Percentiles rank a stretch among this genome's conserved stretches.
These are phyloP conservation scores for Epichloe aotearoae DNA, from an alignment of 2,329 filamentous ascomycete species.

Conservation along the genomic window DNA sequence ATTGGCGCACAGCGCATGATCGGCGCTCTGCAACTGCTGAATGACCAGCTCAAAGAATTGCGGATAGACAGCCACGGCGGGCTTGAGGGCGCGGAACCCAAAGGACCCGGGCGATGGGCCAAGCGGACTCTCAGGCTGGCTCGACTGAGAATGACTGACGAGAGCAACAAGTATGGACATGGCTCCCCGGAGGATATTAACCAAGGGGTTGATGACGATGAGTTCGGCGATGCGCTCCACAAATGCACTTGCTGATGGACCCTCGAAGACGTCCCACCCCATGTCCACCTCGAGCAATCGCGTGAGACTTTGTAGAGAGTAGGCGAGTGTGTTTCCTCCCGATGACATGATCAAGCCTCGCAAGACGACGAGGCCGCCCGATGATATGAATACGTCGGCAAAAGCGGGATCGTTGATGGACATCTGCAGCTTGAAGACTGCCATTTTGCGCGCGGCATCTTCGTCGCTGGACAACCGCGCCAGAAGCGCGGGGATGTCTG, in stretches of 20 bases:
- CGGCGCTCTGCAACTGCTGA: slow-evolving; percentile 78
- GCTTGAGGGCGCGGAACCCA: slow-evolving; percentile 84
- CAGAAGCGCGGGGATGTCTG: slow-evolving; percentile 51
- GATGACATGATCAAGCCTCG: slow-evolving; percentile 73
- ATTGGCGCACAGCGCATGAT: slow-evolving; percentile 92
- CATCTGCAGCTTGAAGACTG: slow-evolving; percentile 92
- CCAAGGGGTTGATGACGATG: slow-evolving; percentile 86
- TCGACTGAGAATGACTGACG: slow-evolving; percentile 68
- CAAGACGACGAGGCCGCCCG: slow-evolving; percentile 71
- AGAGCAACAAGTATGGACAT: slow-evolving; percentile 94
- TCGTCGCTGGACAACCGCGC: slow-evolving; percentile 55
- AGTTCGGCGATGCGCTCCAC: slow-evolving; percentile 74
- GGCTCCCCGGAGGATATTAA: slow-evolving; percentile 92
- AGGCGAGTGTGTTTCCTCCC: slow-evolving; percentile 87
- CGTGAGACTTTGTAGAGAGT: slow-evolving; percentile 80
- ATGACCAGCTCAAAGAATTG: slow-evolving; percentile 93
- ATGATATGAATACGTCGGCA: slow-evolving; percentile 88
- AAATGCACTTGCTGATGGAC: slow-evolving; percentile 48
- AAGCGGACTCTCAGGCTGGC: slow-evolving; percentile 22
- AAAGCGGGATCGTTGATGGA: slow-evolving; percentile 94
- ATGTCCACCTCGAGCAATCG: slow-evolving; percentile 90
- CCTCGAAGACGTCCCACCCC: slow-evolving; percentile 83
- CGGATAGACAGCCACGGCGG: slow-evolving; percentile 79
- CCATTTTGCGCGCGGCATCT: slow-evolving; percentile 94
- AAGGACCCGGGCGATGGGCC: slow-evolving; percentile 44